Conservation (phyloP, 2,329 filamentous ascomycete species). For the Exophiala viscosa region DNA sequence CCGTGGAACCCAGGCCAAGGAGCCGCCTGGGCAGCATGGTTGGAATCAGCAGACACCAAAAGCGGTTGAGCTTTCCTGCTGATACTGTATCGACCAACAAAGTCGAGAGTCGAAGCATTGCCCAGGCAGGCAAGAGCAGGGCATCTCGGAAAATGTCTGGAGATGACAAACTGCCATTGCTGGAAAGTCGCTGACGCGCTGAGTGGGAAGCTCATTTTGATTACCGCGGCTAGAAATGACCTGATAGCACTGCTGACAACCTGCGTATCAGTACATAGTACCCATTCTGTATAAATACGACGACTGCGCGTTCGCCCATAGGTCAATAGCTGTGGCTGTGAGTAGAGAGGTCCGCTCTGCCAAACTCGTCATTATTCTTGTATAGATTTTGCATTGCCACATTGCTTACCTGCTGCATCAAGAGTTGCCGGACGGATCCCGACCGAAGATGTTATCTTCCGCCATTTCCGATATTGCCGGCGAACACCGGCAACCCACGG, state of each 20-base stretch:
- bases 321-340: too few relatives aligned
- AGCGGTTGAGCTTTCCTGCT: slow-evolving; percentile 9
- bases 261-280: not conserved
- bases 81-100: not conserved
- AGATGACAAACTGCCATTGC: slow-evolving; percentile 15
- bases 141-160: not conserved
- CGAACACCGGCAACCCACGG: too few relatives aligned
- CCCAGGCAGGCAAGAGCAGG: not conserved
- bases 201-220: not conserved
- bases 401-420: too few relatives aligned
- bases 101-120: not conserved
- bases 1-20: too few relatives aligned
- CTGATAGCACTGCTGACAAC: not conserved
- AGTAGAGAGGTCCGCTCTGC: too few relatives aligned
- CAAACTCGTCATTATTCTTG: too few relatives aligned
- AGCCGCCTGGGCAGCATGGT: slow-evolving; percentile 17
- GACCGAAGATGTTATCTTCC: too few relatives aligned
- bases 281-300: not conserved
- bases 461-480: too few relatives aligned
- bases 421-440: too few relatives aligned
- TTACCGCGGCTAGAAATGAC: not conserved
- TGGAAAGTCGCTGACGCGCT: not conserved
- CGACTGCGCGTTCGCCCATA: not conserved
- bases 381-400: too few relatives aligned
- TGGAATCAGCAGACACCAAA: slow-evolving; percentile 19